Base-by-base conservation (phyloP, 2,329 filamentous ascomycete species). In the Aspergillus sp. region DNA sequence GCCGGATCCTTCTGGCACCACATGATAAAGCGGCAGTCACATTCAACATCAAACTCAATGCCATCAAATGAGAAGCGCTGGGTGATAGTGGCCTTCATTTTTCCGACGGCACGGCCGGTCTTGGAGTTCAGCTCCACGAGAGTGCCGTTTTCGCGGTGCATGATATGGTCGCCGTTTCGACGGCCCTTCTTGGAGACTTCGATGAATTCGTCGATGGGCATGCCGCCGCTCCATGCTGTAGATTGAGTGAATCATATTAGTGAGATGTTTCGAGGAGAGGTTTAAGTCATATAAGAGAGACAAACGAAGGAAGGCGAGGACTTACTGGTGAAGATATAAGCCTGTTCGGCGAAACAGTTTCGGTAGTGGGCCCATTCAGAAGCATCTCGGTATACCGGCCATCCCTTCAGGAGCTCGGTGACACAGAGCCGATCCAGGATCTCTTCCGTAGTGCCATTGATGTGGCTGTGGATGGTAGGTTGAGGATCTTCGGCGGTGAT, bases 401-500 rank as follows among this genome's bases (percentile, higher is more conserved):
- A 55, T 19, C 53, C 53, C 19, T 55, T 55, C 17, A 55, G 25
- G n/a, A 55, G 53, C 53, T 55, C 53, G 25, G 53, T 55, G 15
- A 55, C 53, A 32, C 53, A 55, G 5, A 55, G 53, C 25, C 53
- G 53, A 47, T 55, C 53, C 39, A 55, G 13, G 4, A 55, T 55
- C 53, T 55, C 53, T 17, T 47, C 43, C 10, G 53, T 55, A 17
- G 39, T 55, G 41, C 53, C 53, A 21, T 55, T 55, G 39, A 55
- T 55, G 41, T 55, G 53, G 53, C 53, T 55, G 25, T 55, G 53
- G 41, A 55, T 47, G 8, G 39, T 55, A 25, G 53, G 53, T 8
- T 55, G 53, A 23, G 53, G 53, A 21, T 55, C 53, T 55, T 55
- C 53, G 17, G 53, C 53, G 28, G 53, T 55, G 41, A 55, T 55